Base-by-base conservation (phyloP, 768 basidiomycete species). In the Roridomyces roridus region DNA sequence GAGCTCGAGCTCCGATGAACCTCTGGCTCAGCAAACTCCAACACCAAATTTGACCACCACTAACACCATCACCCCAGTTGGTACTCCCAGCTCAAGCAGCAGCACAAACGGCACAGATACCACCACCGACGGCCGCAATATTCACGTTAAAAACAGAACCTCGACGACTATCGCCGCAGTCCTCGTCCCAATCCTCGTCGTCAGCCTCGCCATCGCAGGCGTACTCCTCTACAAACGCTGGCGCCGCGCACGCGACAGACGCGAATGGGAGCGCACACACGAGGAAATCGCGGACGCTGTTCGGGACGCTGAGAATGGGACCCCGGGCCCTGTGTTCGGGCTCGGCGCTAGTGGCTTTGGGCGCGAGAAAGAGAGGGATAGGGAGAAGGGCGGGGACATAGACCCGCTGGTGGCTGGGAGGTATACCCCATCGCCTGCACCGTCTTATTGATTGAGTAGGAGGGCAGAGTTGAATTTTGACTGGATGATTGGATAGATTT, bases 261-360 rank as follows among this genome's bases (percentile, higher is more conserved):
- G 36, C 20, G 60, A 57, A 34, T 62, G 60, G 60, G 55, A 62
- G 48, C 55, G 56, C 40, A 62, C 60, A 20, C 60, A 62, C 36
- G 48, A 29, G 12, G 60, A 57, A 29, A 62, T 62, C 20, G 60
- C 55, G 28, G 55, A 44, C 9, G 60, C 60, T n/a, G 55, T 62
- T 34, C 51, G 52, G n/a, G 21, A 53, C 34, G 36, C 25, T 25
- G 17, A 17, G 15, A 14, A n/a, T 24, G 21, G 12, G 39, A n/a
- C 4, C 11, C 21, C 2, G 5, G 25, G 42, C 24, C n/a, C n/a
- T n/a, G n/a, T n/a, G n/a, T n/a, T n/a, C n/a, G n/a, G n/a, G n/a
- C n/a, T n/a, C n/a, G n/a, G n/a, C n/a, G n/a, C n/a, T n/a, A n/a
- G n/a, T n/a, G 20, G 43, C 43, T 23, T 15, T 6, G 11, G 14